These are phyloP conservation scores for Chlamydomonas schloesseri DNA, from an alignment of 139 green algal genomes.

Conservation along the genomic window DNA sequence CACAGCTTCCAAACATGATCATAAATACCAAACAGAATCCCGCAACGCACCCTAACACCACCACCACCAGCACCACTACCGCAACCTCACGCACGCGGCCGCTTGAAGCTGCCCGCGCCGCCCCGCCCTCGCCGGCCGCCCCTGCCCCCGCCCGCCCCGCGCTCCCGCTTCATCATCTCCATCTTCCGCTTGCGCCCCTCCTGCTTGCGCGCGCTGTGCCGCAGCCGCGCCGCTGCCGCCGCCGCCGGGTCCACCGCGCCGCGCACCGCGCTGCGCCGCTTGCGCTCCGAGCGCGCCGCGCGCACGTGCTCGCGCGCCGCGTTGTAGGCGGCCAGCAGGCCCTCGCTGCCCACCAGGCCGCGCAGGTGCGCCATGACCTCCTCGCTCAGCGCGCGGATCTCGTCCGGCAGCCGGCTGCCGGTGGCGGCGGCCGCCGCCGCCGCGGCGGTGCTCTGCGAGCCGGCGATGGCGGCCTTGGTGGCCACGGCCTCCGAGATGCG, in stretches of 20 bases:
- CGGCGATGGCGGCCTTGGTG: too few species aligned
- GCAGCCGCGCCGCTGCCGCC: conserved; percentile 66
- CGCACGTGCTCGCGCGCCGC: conserved; percentile 66
- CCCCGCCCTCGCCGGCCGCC: neutral
- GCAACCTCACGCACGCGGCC: neutral
- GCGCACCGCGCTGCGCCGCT: conserved; percentile 57
- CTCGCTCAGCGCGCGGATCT: conserved; percentile 63
- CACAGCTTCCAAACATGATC: too few species aligned
- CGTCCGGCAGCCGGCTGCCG: conserved; percentile 13
- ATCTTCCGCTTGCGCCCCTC: conserved; percentile 81
- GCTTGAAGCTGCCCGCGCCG: neutral
- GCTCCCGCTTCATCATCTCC: conserved; percentile 73
- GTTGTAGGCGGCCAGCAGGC: conserved; percentile 79
- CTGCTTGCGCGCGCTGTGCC: conserved; percentile 69
- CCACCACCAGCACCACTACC: neutral
- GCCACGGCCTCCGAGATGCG: conserved; percentile 77
- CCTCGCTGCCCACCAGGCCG: conserved; percentile 72
- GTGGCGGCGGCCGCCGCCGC: neutral
- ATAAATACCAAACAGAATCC: too few species aligned
- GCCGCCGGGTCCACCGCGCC: conserved; percentile 85
- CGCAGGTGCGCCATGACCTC: conserved; percentile 86
- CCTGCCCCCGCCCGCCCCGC: conserved; percentile 48
- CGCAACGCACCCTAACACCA: neutral
- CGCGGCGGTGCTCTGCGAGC: neutral
- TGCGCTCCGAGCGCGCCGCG: conserved; percentile 59